A percentile compares a stretch with the other conserved stretches of the same genome.
phyloP scores from a whole-genome alignment of 2,329 filamentous ascomycete species.

The Emergomyces pasteurianus region DNA sequence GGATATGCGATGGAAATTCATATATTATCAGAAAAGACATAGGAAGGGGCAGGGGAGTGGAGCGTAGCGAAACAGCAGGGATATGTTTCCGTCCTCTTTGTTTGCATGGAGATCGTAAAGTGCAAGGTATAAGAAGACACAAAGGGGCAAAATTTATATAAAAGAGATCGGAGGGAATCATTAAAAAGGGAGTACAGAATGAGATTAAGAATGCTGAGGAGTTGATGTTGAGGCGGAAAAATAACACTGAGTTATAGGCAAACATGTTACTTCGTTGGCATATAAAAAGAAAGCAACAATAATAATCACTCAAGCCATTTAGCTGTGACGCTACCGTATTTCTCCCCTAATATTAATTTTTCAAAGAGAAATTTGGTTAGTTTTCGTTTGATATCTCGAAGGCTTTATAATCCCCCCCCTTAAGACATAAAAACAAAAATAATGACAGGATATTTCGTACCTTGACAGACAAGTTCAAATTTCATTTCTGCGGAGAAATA shows the following conservation, averaged over 20 bases:
- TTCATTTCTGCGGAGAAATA: constrained; percentile 1
- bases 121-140: neutral
- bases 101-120: neutral
- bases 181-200: neutral
- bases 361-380: neutral
- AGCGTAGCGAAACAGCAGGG: neutral
- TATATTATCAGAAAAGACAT: neutral
- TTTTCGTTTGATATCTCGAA: neutral
- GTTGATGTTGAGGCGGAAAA: neutral
- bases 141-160: neutral
- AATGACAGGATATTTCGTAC: neutral
- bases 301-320: neutral
- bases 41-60: neutral
- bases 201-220: neutral
- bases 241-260: neutral
- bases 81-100: neutral
- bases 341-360: neutral
- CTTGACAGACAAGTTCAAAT: constrained; percentile 1
- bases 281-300: neutral
- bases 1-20: neutral
- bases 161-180: neutral
- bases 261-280: neutral
- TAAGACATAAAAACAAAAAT: neutral
- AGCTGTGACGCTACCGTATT: neutral
- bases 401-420: neutral